Evolutionary conservation across 208 protist genomes (phyloP), one percentile per base, ranked within the genome.

Genomic region (Leishmania major): DNA sequence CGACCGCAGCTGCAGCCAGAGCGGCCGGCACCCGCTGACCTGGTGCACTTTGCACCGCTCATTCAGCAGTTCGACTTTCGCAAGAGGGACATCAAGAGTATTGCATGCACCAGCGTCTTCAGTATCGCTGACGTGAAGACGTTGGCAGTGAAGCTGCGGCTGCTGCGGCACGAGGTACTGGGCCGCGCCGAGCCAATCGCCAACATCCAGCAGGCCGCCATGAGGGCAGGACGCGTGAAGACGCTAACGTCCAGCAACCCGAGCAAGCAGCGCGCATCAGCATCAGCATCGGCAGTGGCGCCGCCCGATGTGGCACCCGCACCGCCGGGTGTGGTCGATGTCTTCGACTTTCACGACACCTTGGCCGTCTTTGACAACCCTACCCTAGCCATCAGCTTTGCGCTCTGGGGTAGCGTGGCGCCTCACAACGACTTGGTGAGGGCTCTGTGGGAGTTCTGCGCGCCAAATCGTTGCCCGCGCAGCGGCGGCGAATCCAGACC

Each of bases 371-470:
- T 90, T 74, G 88, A 94, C 51, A 94, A 84, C 73, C 70, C 94
- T 59, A 62, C 92, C 55, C 79, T 93, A 45, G 91, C 91, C 28
- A 49, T 93, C 35, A 90, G 89, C 59, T 80, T 95, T 49, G 70
- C 85, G 17, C 84, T 96, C 31, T 95, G 91, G 87, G 84, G 85
- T 51, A 92, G 84, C 28, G 85, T 90, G 5, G 62, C 85, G 43
- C 88, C 88, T 35, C 84, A 89, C 84, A 92, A 93, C 71, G 93
- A 93, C 43, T 74, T 96, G 49, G 81, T 92, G 64, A 28, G 71
- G 35, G 88, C 87, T 15, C 73, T 84, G 40, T 57, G 74, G 64
- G 8, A 0, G 3, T 84, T 87, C 81, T 95, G 91, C 75, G 77
- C 88, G 28, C 5, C 62, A 8, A 64, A 57, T 67, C 55, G 25